Conservation (phyloP, 352 stramenopile species). For the Phytophthora brassicae region DNA sequence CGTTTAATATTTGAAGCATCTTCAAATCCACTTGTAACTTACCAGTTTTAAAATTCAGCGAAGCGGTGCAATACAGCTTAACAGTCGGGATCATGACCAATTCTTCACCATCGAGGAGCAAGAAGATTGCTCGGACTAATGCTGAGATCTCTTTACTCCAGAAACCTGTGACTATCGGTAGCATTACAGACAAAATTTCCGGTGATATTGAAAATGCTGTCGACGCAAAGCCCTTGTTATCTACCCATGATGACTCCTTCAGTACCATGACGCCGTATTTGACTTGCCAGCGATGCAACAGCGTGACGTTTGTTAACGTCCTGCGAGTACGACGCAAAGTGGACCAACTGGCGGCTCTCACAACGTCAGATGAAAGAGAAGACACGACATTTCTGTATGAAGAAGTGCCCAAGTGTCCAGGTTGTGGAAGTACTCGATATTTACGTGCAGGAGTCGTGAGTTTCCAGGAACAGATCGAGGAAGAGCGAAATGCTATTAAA, state of each 20-base stretch:
- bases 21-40: neutral
- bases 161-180: neutral
- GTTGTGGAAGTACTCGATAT: slow-evolving; percentile 71
- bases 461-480: slow-evolving; percentile 78
- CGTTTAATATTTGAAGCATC: slow-evolving; percentile 6
- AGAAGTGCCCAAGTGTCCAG: slow-evolving; percentile 58
- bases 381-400: slow-evolving; percentile 42
- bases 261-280: slow-evolving; percentile 66
- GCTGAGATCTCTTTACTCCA: neutral
- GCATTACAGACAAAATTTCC: neutral
- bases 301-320: slow-evolving; percentile 74
- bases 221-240: neutral
- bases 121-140: neutral
- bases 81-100: slow-evolving; percentile 13
- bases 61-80: slow-evolving; percentile 20
- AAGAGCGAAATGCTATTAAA: slow-evolving; percentile 58
- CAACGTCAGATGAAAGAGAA: slow-evolving; percentile 11
- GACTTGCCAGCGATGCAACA: slow-evolving; percentile 80
- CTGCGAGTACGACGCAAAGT: slow-evolving; percentile 41
- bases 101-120: neutral
- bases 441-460: slow-evolving; percentile 68
- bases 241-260: slow-evolving; percentile 16
- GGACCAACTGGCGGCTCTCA: slow-evolving; percentile 20
- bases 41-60: too few species aligned
- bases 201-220: neutral